These are phyloP conservation scores for Aristolochia contorta DNA, from an alignment of 164 flowering plant genomes.

Conservation along the genomic window DNA sequence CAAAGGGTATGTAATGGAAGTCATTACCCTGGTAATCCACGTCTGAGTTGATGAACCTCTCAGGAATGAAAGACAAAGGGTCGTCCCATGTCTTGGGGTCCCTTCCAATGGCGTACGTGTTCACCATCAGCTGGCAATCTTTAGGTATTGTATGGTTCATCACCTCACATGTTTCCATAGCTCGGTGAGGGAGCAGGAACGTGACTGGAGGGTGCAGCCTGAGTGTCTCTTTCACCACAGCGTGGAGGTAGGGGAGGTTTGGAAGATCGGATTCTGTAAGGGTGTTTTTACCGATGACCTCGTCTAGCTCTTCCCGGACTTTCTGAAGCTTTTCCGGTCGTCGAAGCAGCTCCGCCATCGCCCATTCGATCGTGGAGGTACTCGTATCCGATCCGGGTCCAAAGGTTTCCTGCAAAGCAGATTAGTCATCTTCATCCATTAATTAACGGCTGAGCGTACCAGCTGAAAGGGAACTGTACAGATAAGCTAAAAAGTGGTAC, in stretches of 20 bases:
- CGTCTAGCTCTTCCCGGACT: conserved; percentile 6
- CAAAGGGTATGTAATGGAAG: conserved; percentile 22
- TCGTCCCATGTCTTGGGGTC: conserved; percentile 20
- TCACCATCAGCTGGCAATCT: conserved; percentile 17
- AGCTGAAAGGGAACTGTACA: too few relatives aligned
- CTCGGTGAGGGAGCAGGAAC: conserved; percentile 21
- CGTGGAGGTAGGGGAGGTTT: conserved; percentile 20
- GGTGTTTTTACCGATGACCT: neutral
- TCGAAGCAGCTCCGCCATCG: conserved; percentile 18
- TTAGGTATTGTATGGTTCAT: conserved; percentile 21
- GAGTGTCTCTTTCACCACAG: conserved; percentile 18
- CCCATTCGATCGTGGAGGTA: conserved; percentile 22
- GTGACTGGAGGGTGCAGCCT: conserved; percentile 24
- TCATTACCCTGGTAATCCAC: conserved; percentile 25
- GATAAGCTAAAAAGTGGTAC: too few relatives aligned
- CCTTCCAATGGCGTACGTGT: conserved; percentile 20
- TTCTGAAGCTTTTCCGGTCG: conserved; percentile 7
- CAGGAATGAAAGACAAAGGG: conserved; percentile 17
- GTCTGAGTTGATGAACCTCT: conserved; percentile 16
- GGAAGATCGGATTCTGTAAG: conserved; percentile 14
- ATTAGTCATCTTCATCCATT: neutral
- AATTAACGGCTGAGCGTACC: too few relatives aligned
- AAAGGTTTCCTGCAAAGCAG: conserved; percentile 14
- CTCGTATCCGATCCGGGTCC: conserved; percentile 20
- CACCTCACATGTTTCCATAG: conserved; percentile 14